These are phyloP conservation scores for Lasiodiplodia hormozganensis DNA, from an alignment of 2,329 filamentous ascomycete species.

Conservation along the genomic window DNA sequence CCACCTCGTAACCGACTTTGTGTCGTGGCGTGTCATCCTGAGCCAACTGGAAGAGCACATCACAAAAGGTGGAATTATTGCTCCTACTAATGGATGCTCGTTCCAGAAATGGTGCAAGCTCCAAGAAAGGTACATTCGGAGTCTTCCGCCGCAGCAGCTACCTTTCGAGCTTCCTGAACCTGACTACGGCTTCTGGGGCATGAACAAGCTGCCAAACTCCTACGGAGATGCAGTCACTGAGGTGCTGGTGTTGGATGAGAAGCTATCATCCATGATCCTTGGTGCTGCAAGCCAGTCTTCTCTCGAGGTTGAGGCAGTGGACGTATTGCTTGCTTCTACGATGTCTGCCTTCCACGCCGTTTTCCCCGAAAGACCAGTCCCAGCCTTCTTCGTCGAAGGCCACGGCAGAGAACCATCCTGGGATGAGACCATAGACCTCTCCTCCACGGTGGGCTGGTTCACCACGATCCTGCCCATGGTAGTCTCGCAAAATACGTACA, in stretches of 20 bases:
- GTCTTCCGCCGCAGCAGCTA: slow-evolving; percentile 36
- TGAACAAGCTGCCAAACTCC: slow-evolving; percentile 42
- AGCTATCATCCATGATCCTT: slow-evolving; percentile 38
- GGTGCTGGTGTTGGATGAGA: slow-evolving; percentile 40
- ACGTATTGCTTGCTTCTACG: slow-evolving; percentile 9
- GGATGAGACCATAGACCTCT: slow-evolving; percentile 35
- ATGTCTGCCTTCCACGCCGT: slow-evolving; percentile 11
- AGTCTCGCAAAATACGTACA: neutral
- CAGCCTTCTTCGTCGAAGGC: slow-evolving; percentile 33
- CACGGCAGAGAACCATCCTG: slow-evolving; percentile 37
- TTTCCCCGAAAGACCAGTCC: slow-evolving; percentile 14
- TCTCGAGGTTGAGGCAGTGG: slow-evolving; percentile 10
- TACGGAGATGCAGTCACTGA: slow-evolving; percentile 43
- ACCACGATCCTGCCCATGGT: slow-evolving; percentile 10
- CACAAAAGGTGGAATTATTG: slow-evolving; percentile 33
- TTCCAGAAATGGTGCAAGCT: slow-evolving; percentile 47
- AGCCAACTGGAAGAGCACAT: slow-evolving; percentile 46
- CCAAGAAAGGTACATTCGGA: slow-evolving; percentile 40
- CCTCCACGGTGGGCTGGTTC: slow-evolving; percentile 38
- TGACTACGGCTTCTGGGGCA: slow-evolving; percentile 48
- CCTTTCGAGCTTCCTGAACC: slow-evolving; percentile 37
- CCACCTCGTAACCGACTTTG: slow-evolving; percentile 47
- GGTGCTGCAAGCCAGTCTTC: neutral
- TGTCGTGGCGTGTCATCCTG: slow-evolving; percentile 50
- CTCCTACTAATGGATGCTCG: slow-evolving; percentile 41